These are phyloP conservation scores for Candida mesenterica DNA, from an alignment of 1,139 yeast species.

Conservation along the genomic window DNA sequence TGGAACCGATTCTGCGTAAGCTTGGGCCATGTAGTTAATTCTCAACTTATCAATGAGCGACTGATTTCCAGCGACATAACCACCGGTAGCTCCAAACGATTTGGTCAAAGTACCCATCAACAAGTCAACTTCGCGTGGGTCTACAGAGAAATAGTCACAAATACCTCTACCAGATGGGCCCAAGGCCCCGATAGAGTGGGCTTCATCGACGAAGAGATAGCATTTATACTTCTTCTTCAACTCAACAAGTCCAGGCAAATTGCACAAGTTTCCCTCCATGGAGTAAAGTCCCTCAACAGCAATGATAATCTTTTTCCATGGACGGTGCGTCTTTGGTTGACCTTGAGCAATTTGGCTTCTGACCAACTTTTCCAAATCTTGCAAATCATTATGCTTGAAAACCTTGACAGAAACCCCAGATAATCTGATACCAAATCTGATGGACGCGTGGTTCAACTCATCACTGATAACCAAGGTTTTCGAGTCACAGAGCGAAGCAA, in stretches of 20 bases:
- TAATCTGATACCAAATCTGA: constrained; percentile 89
- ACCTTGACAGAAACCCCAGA: constrained; percentile 94
- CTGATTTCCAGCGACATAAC: constrained; percentile 80
- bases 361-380: constrained; percentile 69
- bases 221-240: constrained; percentile 85
- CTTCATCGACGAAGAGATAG: constrained; percentile 91
- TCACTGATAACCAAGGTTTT: constrained; percentile 91
- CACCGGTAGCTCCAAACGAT: constrained; percentile 98
- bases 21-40: constrained; percentile 68
- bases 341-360: constrained; percentile 94
- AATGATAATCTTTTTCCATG: constrained; percentile 92
- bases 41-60: constrained; percentile 71
- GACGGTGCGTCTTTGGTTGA: constrained; percentile 94
- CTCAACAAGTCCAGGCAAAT: constrained; percentile 73
- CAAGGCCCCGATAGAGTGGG: constrained; percentile 97
- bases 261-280: constrained; percentile 96
- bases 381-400: constrained; percentile 90
- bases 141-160: constrained; percentile 85
- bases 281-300: constrained; percentile 96
- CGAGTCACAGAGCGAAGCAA: constrained; percentile 78
- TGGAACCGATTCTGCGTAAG: constrained; percentile 80
- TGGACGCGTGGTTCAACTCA: constrained; percentile 92
- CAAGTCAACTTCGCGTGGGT: constrained; percentile 74
- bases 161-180: constrained; percentile 94
- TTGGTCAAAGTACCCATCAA: constrained; percentile 97